A percentile compares a stretch with the other conserved stretches of the same genome.
Evolutionary conservation across 768 basidiomycete genomes (phyloP).

Genomic region (Candolleomyces efflorescens): DNA sequence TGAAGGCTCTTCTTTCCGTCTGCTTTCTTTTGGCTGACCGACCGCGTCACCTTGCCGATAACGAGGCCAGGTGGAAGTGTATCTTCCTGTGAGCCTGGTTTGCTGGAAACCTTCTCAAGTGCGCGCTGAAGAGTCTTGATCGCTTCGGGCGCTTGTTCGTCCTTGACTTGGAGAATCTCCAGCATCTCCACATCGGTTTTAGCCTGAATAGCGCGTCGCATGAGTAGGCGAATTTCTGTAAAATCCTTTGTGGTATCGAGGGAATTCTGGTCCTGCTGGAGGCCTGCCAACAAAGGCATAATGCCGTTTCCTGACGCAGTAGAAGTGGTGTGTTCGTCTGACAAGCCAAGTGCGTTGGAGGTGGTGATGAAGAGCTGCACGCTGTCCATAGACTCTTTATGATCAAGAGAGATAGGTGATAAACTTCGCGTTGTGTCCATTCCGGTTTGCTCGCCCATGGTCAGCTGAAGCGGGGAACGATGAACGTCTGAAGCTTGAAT

Average conservation of each 20-base stretch:
- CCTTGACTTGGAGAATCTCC: conserved; percentile 53
- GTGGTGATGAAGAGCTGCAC: conserved; percentile 17
- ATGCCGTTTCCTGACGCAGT: conserved; percentile 10
- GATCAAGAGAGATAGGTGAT: not conserved
- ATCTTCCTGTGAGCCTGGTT: not conserved
- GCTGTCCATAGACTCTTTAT: conserved; percentile 8
- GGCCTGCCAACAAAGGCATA: conserved; percentile 17
- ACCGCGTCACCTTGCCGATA: conserved; percentile 15
- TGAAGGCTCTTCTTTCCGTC: conserved; percentile 8
- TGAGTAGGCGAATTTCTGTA: conserved; percentile 51
- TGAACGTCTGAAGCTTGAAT: conserved; percentile 6
- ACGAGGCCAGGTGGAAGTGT: conserved; percentile 11
- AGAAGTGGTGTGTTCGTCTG: conserved; percentile 9
- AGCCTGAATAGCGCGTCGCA: conserved; percentile 53
- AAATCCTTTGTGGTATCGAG: conserved; percentile 49
- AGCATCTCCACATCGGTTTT: conserved; percentile 64
- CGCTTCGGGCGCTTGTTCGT: conserved; percentile 75
- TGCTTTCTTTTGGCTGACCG: conserved; percentile 14
- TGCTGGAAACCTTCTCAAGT: conserved; percentile 35
- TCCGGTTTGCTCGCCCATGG: not conserved
- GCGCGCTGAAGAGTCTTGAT: conserved; percentile 72
- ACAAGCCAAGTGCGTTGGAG: conserved; percentile 17
- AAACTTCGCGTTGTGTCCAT: not conserved
- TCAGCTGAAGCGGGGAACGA: conserved; percentile 4
- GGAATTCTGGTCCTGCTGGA: conserved; percentile 27